Evolutionary conservation across 1,284 basidiomycete species (phyloP).

Genomic region (Fomes fomentarius): DNA sequence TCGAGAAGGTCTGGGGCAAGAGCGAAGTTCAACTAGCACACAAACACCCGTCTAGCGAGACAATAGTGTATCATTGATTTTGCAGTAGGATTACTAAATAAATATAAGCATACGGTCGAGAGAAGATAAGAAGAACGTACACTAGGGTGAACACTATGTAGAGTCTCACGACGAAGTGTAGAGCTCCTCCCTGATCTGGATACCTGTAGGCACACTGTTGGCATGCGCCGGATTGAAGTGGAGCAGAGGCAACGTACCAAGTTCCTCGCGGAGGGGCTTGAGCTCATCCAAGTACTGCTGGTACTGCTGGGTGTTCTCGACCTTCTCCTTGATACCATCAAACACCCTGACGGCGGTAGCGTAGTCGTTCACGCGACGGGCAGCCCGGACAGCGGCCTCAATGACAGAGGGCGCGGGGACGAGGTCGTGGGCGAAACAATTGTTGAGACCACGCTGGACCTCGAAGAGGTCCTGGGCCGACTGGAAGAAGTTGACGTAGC

Average conservation of each 20-base stretch:
- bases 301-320: conserved; percentile 94
- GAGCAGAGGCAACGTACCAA: conserved; percentile 55
- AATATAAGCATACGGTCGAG: neutral
- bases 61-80: conserved; percentile 17
- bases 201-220: conserved; percentile 22
- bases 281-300: conserved; percentile 89
- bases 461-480: conserved; percentile 95
- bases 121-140: conserved; percentile 8
- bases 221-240: neutral
- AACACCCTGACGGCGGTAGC: conserved; percentile 96
- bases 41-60: conserved; percentile 9
- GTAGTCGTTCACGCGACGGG: conserved; percentile 94
- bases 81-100: conserved; percentile 8
- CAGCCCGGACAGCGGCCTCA: conserved; percentile 88
- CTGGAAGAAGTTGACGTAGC: conserved; percentile 94
- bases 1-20: no score
- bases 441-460: conserved; percentile 97
- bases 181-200: conserved; percentile 36
- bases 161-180: conserved; percentile 34
- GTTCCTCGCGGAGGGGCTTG: conserved; percentile 83
- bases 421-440: conserved; percentile 98
- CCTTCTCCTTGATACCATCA: conserved; percentile 92
- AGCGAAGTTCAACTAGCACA: conserved; percentile 1
- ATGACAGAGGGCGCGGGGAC: conserved; percentile 91
- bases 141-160: conserved; percentile 8